Conservation (phyloP, 2,329 filamentous ascomycete genomes). For the Amauroascus verrucosus region DNA sequence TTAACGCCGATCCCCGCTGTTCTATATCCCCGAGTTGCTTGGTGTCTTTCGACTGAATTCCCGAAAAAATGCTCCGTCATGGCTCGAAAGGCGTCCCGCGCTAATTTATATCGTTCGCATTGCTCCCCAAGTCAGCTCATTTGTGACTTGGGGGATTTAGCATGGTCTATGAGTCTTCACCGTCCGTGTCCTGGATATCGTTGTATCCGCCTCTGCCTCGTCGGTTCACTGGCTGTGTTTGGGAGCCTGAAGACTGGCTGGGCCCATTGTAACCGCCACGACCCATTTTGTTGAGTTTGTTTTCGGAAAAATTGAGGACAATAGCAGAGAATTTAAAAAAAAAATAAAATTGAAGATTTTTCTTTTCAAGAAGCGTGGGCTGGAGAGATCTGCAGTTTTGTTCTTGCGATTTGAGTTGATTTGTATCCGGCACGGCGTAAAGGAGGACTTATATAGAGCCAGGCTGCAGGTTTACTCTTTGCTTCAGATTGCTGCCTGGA, state of each 20-base stretch:
- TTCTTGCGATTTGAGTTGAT: constrained; percentile 7
- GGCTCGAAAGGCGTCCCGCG: constrained; percentile 9
- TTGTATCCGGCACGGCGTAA: constrained; percentile 26
- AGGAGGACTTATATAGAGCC: background rate
- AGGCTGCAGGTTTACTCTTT: background rate
- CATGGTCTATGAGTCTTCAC: constrained; percentile 13
- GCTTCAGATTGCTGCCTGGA: background rate
- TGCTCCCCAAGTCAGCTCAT: background rate
- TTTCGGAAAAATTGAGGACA: constrained; percentile 14
- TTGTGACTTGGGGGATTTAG: background rate
- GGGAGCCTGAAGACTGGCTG: constrained; percentile 11
- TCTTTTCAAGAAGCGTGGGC: background rate
- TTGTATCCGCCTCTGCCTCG: constrained; percentile 30
- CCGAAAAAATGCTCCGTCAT: background rate
- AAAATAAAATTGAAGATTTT: background rate
- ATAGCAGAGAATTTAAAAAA: background rate
- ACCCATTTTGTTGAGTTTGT: constrained; percentile 23
- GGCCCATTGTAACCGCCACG: constrained; percentile 28
- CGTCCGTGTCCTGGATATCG: constrained; percentile 17
- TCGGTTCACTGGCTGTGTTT: constrained; percentile 13
- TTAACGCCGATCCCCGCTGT: background rate
- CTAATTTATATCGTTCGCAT: constrained; percentile 2
- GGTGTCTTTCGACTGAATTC: background rate
- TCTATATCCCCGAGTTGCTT: background rate
- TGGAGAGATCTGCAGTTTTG: background rate